phyloP scores from a whole-genome alignment of 768 basidiomycete genomes.

The Cytidiella melzeri region DNA sequence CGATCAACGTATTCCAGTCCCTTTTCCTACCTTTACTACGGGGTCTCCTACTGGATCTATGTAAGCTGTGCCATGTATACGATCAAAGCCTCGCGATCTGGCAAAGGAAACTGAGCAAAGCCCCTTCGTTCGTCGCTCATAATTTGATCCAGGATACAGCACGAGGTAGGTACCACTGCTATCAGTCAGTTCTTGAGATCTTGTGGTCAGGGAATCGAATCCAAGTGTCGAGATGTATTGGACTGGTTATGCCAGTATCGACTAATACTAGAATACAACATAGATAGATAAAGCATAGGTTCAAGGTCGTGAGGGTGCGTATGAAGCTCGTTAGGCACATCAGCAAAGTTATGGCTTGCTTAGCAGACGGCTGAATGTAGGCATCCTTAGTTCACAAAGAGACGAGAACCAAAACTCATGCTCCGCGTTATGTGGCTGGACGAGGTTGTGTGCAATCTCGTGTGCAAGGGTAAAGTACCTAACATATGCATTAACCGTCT shows the following conservation, averaged over 20 bases:
- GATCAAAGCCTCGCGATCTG: no score
- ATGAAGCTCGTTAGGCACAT: not conserved
- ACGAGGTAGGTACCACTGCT: no score
- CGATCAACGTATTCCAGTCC: no score
- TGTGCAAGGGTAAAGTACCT: constrained; percentile 93
- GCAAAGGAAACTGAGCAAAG: no score
- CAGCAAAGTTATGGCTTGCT: not conserved
- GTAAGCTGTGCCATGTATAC: no score
- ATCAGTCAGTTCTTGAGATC: no score
- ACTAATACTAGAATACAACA: not conserved
- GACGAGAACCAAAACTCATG: constrained; percentile 95
- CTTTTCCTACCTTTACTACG: no score
- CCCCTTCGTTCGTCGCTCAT: no score
- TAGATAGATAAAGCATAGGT: not conserved
- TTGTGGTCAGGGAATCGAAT: no score
- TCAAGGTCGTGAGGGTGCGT: not conserved
- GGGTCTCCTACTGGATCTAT: no score
- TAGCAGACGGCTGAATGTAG: constrained; percentile 6
- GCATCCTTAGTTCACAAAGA: constrained; percentile 67
- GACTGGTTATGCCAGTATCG: not conserved
- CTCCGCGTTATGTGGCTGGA: constrained; percentile 81
- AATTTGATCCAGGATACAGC: no score
- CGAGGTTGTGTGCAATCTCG: constrained; percentile 89
- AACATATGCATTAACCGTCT: not conserved
- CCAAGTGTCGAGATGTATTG: not conserved